These are phyloP conservation scores for Chaetomidium leptoderma DNA, from an alignment of 495 filamentous ascomycete species.

Conservation along the genomic window DNA sequence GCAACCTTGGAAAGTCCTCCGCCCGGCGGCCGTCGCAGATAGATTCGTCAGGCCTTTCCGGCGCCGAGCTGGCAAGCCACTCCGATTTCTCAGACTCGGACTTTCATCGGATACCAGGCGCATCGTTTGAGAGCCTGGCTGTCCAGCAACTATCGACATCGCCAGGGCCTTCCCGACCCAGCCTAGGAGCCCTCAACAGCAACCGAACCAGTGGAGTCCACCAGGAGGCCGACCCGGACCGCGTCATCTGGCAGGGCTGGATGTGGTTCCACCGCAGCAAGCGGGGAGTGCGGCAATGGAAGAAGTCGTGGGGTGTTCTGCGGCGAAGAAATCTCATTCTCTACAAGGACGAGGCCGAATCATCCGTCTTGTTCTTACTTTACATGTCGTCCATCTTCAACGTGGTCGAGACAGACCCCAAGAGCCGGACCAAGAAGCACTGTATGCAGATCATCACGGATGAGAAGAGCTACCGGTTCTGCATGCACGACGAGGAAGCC, in stretches of 20 bases:
- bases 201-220: conserved; percentile 55
- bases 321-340: conserved; percentile 80
- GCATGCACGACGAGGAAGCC: conserved; percentile 73
- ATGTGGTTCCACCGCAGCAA: conserved; percentile 81
- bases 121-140: conserved; percentile 44
- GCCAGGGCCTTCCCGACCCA: conserved; percentile 20
- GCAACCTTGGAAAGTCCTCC: conserved; percentile 31
- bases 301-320: conserved; percentile 89
- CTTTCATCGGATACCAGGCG: conserved; percentile 35
- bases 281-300: conserved; percentile 89
- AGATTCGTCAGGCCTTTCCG: conserved; percentile 70
- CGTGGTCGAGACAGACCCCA: conserved; percentile 85
- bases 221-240: conserved; percentile 53
- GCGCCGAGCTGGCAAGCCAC: conserved; percentile 78
- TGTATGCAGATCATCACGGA: conserved; percentile 94
- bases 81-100: conserved; percentile 85
- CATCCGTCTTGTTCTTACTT: conserved; percentile 78
- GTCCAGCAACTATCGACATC: conserved; percentile 34
- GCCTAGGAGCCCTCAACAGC: conserved; percentile 45
- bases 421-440: conserved; percentile 75
- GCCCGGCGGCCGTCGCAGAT: conserved; percentile 50
- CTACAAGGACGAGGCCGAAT: conserved; percentile 92
- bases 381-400: conserved; percentile 77
- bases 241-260: conserved; percentile 89
- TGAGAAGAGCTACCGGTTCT: conserved; percentile 87